A percentile compares a stretch with the other conserved stretches of the same genome.
Evolutionary conservation across 2,329 filamentous ascomycete species (phyloP).

Genomic region (Trichophyton schoenleinii): DNA sequence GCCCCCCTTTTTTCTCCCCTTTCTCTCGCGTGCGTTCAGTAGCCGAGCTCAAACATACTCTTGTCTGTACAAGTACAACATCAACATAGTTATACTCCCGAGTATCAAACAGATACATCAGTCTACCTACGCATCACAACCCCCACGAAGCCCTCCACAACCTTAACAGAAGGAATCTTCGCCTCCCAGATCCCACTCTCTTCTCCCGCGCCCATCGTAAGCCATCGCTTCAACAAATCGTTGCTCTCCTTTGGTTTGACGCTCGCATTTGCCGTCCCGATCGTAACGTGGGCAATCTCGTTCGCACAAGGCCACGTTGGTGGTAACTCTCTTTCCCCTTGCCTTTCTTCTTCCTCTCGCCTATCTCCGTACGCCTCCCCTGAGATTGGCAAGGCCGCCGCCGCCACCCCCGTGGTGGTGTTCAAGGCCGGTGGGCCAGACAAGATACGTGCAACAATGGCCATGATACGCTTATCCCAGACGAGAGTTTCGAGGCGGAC

Average conservation of each 20-base stretch:
- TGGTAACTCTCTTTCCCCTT: background rate
- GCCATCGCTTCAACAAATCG: constrained; percentile 62
- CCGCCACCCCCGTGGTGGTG: too few relatives aligned
- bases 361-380: background rate
- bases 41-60: background rate
- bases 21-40: background rate
- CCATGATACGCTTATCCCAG: constrained; percentile 80
- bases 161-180: constrained; percentile 41
- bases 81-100: background rate
- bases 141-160: constrained; percentile 44
- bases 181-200: constrained; percentile 44
- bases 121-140: constrained; percentile 32
- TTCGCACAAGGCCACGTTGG: constrained; percentile 58
- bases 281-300: constrained; percentile 69
- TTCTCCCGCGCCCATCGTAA: constrained; percentile 44
- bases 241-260: constrained; percentile 96
- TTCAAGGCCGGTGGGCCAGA: constrained; percentile 31
- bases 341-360: too few relatives aligned
- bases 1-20: background rate
- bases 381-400: background rate
- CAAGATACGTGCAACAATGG: constrained; percentile 64
- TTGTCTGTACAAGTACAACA: too few relatives aligned
- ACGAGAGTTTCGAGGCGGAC: constrained; percentile 56
- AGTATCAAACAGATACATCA: background rate
- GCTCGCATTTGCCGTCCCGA: constrained; percentile 60